phyloP scores from a whole-genome alignment of 306 rosid genomes.

The Cicer chorassanicum region DNA sequence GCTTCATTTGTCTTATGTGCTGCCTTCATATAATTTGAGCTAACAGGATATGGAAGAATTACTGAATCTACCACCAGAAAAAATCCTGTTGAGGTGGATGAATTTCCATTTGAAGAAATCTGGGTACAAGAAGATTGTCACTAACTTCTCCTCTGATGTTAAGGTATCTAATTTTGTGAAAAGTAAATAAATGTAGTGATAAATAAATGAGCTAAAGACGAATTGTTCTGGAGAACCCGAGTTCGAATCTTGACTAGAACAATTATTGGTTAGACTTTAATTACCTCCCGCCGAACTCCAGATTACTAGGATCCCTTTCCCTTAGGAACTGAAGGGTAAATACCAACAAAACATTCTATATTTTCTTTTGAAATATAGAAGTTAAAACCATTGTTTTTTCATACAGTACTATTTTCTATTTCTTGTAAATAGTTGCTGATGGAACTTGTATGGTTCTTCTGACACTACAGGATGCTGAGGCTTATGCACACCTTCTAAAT shows the following conservation, averaged over 20 bases:
- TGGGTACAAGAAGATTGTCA: slow-evolving; percentile 71
- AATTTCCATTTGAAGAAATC: slow-evolving; percentile 92
- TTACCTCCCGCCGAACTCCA: too few relatives aligned
- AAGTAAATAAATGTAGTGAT: not conserved
- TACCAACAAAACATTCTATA: not conserved
- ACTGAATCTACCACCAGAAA: slow-evolving; percentile 95
- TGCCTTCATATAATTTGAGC: slow-evolving; percentile 43
- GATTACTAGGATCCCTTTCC: too few relatives aligned
- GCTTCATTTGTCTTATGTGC: slow-evolving; percentile 27
- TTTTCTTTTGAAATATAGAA: slow-evolving; percentile 27
- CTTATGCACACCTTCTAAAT: slow-evolving; percentile 89
- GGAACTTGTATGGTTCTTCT: slow-evolving; percentile 39
- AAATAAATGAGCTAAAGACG: not conserved
- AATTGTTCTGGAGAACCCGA: too few relatives aligned
- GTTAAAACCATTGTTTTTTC: slow-evolving; percentile 7
- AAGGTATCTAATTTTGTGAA: slow-evolving; percentile 59
- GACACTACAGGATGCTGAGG: slow-evolving; percentile 83
- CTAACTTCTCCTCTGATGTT: slow-evolving; percentile 93
- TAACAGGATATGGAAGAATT: slow-evolving; percentile 93
- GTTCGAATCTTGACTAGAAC: too few relatives aligned
- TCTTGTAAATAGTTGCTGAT: slow-evolving; percentile 14
- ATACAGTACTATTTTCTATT: not conserved
- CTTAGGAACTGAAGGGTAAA: too few relatives aligned
- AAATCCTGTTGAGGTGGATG: slow-evolving; percentile 95
- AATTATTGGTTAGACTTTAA: too few relatives aligned